These are phyloP conservation scores for Suhomyces bribrorum DNA, from an alignment of 1,139 yeast genomes.

Conservation along the genomic window DNA sequence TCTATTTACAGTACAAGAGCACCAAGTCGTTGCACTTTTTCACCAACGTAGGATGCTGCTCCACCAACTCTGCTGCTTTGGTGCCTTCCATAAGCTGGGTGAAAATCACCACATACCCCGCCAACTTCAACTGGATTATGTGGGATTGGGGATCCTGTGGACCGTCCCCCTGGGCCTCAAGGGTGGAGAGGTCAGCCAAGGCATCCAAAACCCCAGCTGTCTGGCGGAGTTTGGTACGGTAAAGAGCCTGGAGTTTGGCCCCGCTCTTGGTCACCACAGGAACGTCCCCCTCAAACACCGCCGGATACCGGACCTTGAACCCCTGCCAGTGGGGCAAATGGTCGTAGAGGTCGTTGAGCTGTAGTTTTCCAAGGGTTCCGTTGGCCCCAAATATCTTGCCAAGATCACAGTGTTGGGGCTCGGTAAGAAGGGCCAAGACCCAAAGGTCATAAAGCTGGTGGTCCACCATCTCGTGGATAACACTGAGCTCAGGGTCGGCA, in stretches of 20 bases:
- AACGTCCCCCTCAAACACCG: constrained; percentile 16
- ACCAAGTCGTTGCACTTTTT: constrained; percentile 7
- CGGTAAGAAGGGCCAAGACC: constrained; percentile 32
- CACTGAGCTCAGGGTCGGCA: constrained; percentile 16
- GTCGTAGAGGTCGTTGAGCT: constrained; percentile 7
- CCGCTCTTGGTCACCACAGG: too few species aligned
- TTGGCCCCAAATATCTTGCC: constrained; percentile 11
- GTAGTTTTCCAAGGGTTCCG: constrained; percentile 3
- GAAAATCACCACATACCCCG: constrained; percentile 15
- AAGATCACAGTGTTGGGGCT: constrained; percentile 10
- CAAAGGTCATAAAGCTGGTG: constrained; percentile 43
- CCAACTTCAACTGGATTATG: constrained; percentile 16
- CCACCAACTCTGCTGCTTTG: constrained; percentile 7
- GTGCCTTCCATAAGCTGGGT: constrained; percentile 13
- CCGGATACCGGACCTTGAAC: constrained; percentile 18
- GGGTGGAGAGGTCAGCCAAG: too few species aligned
- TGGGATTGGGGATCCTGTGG: too few species aligned
- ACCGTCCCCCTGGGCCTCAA: too few species aligned
- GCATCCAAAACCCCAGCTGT: too few species aligned
- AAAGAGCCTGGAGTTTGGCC: too few species aligned
- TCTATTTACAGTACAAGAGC: constrained; percentile 3
- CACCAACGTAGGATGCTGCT: constrained; percentile 8
- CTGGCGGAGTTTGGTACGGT: too few species aligned
- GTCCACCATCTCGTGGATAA: constrained; percentile 37
- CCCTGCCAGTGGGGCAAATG: too few species aligned